Percentiles rank a stretch among this genome's conserved stretches.
These are phyloP conservation scores for Hypoxylon sp. DNA, from an alignment of 2,329 filamentous ascomycete genomes.

Conservation along the genomic window DNA sequence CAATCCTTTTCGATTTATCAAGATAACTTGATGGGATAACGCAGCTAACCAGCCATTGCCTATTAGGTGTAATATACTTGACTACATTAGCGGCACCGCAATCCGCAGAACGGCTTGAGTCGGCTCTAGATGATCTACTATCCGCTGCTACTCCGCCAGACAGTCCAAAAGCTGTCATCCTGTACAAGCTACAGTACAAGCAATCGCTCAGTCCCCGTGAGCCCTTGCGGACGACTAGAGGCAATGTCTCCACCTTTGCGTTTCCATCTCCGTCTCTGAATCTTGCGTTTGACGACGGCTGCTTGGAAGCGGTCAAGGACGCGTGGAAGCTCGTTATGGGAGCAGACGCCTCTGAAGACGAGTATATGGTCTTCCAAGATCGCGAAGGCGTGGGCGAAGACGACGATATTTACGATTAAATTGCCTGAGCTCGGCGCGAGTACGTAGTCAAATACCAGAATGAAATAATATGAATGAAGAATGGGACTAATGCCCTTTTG, in stretches of 20 bases:
- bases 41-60: constrained; percentile 36
- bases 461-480: constrained; percentile 30
- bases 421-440: background rate
- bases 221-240: constrained; percentile 51
- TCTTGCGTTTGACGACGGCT: constrained; percentile 79
- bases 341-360: constrained; percentile 60
- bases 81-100: constrained; percentile 54
- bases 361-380: constrained; percentile 85
- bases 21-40: background rate
- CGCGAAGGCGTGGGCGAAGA: constrained; percentile 71
- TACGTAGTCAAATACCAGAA: constrained; percentile 16
- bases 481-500: constrained; percentile 26
- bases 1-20: constrained; percentile 34
- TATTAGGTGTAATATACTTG: constrained; percentile 55
- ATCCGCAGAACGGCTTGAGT: constrained; percentile 55
- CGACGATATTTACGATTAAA: constrained; percentile 64
- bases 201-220: constrained; percentile 56
- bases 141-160: constrained; percentile 45
- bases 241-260: constrained; percentile 58
- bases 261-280: constrained; percentile 72
- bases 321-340: constrained; percentile 77
- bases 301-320: constrained; percentile 74
- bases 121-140: constrained; percentile 59
- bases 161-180: constrained; percentile 49
- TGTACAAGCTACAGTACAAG: constrained; percentile 69